Evolutionary conservation across 352 stramenopile species (phyloP).

Genomic region (Phytophthora kernoviae): DNA sequence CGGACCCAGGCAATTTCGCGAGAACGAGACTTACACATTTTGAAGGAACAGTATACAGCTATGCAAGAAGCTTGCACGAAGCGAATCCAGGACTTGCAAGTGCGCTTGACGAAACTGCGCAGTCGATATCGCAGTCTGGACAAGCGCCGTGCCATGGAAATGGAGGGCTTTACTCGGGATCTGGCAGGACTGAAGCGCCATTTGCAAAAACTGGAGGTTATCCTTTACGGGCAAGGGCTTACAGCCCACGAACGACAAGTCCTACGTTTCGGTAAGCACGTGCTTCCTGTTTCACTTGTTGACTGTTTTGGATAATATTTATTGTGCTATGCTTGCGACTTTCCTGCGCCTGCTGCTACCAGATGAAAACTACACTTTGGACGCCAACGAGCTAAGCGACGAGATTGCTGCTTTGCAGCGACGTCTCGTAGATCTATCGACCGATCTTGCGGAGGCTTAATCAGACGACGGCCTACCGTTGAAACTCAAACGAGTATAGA

Average conservation of each 20-base stretch:
- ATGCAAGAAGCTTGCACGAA: conserved; percentile 73
- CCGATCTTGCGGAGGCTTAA: conserved; percentile 53
- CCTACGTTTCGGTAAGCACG: conserved; percentile 39
- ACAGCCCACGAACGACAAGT: conserved; percentile 54
- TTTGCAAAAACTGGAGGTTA: conserved; percentile 73
- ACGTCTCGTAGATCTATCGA: conserved; percentile 66
- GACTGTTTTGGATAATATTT: not conserved
- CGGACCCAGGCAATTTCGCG: conserved; percentile 55
- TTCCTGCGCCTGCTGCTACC: not conserved
- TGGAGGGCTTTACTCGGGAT: conserved; percentile 83
- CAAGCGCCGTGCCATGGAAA: conserved; percentile 77
- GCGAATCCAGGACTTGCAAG: conserved; percentile 75
- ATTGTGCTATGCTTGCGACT: conserved; percentile 2
- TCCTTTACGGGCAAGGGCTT: conserved; percentile 61
- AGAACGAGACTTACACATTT: conserved; percentile 73
- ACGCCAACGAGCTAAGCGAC: conserved; percentile 63
- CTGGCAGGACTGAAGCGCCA: conserved; percentile 64
- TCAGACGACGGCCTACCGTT: conserved; percentile 1
- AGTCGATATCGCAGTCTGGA: conserved; percentile 67
- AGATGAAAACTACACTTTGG: conserved; percentile 61
- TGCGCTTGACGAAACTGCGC: conserved; percentile 65
- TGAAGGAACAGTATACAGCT: conserved; percentile 78
- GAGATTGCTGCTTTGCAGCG: conserved; percentile 66
- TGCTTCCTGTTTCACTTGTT: not conserved
- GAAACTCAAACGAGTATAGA: not conserved